A percentile compares a stretch with the other conserved stretches of the same genome.
These are phyloP conservation scores for Novymonas esmeraldas DNA, from an alignment of 208 protist species.

Conservation along the genomic window DNA sequence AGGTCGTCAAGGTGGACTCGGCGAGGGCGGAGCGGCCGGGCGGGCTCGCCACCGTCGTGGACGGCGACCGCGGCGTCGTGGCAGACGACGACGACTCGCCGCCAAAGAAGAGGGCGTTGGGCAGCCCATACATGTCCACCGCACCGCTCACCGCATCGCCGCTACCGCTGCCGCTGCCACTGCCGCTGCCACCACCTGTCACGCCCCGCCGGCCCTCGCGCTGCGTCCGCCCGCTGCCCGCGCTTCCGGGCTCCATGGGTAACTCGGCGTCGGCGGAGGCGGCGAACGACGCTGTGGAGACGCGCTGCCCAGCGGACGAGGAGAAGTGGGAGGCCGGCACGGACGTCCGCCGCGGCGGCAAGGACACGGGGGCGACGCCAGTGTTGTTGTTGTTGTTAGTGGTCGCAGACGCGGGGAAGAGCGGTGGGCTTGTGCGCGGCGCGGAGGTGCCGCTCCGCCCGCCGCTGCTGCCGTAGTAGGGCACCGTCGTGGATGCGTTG, in stretches of 20 bases:
- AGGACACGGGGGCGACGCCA: neutral
- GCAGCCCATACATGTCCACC: conserved; percentile 10
- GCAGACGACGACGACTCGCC: conserved; percentile 5
- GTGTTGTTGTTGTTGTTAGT: too few species aligned
- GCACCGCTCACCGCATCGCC: neutral
- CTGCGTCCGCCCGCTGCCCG: neutral
- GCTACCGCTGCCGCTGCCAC: neutral
- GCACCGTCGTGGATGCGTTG: neutral
- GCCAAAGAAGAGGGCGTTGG: conserved; percentile 8
- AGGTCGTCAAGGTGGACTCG: neutral
- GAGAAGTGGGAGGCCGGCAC: neutral
- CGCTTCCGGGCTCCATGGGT: neutral
- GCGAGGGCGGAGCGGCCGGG: conserved; percentile 1
- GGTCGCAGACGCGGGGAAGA: neutral
- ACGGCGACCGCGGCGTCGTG: conserved; percentile 2
- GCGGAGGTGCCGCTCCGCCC: neutral
- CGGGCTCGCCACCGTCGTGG: conserved; percentile 7
- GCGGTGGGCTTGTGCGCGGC: neutral
- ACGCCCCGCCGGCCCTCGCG: neutral
- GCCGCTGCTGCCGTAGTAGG: neutral
- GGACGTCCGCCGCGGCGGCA: neutral
- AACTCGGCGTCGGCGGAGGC: too few species aligned
- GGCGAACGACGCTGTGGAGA: too few species aligned
- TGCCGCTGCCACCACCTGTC: neutral
- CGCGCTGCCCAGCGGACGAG: too few species aligned